Conservation (phyloP, 148 eudicot genomes). For the Fagopyrum tataricum region DNA sequence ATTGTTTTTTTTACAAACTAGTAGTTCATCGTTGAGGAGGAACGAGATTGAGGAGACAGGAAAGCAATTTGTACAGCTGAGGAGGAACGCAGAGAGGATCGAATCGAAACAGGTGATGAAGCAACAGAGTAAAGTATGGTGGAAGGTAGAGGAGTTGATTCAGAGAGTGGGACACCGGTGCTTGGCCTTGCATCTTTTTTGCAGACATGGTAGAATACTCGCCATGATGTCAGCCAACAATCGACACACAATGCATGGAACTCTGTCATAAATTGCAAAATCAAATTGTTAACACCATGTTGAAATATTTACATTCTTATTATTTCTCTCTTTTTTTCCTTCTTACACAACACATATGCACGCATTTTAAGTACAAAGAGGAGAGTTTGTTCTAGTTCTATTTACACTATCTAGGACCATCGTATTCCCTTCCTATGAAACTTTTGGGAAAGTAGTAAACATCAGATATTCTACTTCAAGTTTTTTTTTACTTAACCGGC, state of each 20-base stretch:
- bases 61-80: constrained; percentile 51
- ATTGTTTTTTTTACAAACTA: constrained; percentile 44
- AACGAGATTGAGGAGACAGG: constrained; percentile 33
- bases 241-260: constrained; percentile 79
- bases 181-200: constrained; percentile 77
- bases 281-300: not conserved
- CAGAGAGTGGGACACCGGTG: constrained; percentile 62
- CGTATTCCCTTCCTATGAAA: not conserved
- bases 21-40: constrained; percentile 29
- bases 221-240: constrained; percentile 89
- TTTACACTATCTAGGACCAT: too few species aligned
- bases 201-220: constrained; percentile 95
- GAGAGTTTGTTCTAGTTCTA: not conserved
- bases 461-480: not conserved
- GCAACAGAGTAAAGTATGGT: constrained; percentile 37
- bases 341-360: not conserved
- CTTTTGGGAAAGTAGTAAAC: not conserved
- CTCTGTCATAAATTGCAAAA: constrained; percentile 33
- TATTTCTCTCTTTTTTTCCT: not conserved
- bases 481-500: too few species aligned
- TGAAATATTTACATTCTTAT: not conserved
- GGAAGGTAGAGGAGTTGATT: constrained; percentile 76
- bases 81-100: constrained; percentile 39
- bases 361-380: not conserved
- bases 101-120: constrained; percentile 42